These are phyloP conservation scores for Penicillium vulpinum DNA, from an alignment of 2,329 filamentous ascomycete genomes.

Conservation along the genomic window DNA sequence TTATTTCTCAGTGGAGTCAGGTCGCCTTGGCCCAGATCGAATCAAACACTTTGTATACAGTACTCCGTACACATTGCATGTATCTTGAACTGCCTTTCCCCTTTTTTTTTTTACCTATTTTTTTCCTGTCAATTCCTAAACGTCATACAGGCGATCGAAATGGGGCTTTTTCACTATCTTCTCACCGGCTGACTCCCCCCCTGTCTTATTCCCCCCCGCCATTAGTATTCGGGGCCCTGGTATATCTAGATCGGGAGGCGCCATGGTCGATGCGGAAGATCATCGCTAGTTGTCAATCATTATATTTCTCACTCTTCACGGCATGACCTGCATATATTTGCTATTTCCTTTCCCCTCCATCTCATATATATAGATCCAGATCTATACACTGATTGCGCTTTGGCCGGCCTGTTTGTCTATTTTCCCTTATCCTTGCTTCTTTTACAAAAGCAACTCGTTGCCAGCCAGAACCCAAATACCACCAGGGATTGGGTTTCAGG, in stretches of 20 bases:
- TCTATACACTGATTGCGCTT: constrained; percentile 12
- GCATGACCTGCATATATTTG: constrained; percentile 18
- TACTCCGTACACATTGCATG: constrained; percentile 12
- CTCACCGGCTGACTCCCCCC: constrained; percentile 9
- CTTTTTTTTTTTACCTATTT: background rate
- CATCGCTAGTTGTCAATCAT: constrained; percentile 24
- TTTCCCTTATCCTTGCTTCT: constrained; percentile 10
- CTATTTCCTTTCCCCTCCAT: constrained; percentile 5
- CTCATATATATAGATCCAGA: constrained; percentile 13
- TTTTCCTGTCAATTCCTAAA: constrained; percentile 4
- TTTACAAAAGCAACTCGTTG: constrained; percentile 5
- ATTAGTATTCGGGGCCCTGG: constrained; percentile 26
- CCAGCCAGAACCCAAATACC: constrained; percentile 12
- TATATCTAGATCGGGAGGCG: constrained; percentile 16
- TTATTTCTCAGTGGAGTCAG: constrained; percentile 10
- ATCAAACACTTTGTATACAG: background rate
- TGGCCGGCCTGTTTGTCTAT: constrained; percentile 14
- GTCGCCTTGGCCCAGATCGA: constrained; percentile 18
- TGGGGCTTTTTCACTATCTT: constrained; percentile 3
- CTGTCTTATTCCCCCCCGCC: constrained; percentile 11
- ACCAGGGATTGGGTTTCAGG: background rate
- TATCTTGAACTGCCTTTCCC: constrained; percentile 15
- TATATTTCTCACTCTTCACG: constrained; percentile 7
- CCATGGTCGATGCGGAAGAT: constrained; percentile 23
- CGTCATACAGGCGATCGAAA: constrained; percentile 8